A percentile compares a stretch with the other conserved stretches of the same genome.
These are phyloP conservation scores for Senecio squalidus DNA, from an alignment of 140 eudicot species.

Conservation along the genomic window DNA sequence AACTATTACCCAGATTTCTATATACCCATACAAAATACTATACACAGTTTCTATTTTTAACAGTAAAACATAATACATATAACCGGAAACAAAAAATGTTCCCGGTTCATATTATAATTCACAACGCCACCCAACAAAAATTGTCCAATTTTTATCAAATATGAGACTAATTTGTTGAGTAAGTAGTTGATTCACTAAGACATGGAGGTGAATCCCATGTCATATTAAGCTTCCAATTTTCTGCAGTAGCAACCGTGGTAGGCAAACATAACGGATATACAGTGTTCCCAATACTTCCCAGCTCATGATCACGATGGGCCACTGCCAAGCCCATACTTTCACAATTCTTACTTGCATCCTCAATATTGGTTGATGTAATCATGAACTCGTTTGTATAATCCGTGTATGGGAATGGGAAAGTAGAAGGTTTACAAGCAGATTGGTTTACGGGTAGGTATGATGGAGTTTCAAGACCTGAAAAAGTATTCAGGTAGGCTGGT, in stretches of 20 bases:
- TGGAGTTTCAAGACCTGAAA: conserved; percentile 38
- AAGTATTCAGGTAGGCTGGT: conserved; percentile 22
- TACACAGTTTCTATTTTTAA: not conserved
- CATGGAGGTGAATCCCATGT: conserved; percentile 48
- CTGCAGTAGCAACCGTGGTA: not conserved
- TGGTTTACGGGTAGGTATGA: conserved; percentile 29
- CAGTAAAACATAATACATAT: not conserved
- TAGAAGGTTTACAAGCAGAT: conserved; percentile 22
- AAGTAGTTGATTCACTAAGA: conserved; percentile 41
- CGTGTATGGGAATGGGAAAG: conserved; percentile 18
- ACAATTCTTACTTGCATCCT: conserved; percentile 24
- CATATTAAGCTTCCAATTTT: conserved; percentile 40
- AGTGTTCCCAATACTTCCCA: conserved; percentile 31
- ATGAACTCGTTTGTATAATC: conserved; percentile 31
- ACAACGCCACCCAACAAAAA: not conserved
- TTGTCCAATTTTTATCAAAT: not conserved
- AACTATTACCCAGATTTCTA: too few species aligned
- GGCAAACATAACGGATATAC: conserved; percentile 50
- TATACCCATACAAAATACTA: not conserved
- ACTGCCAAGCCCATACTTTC: conserved; percentile 28
- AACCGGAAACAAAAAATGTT: conserved; percentile 6
- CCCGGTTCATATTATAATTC: not conserved
- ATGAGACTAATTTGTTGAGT: conserved; percentile 29
- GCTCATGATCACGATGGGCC: conserved; percentile 29
- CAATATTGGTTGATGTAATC: conserved; percentile 37